A percentile compares a stretch with the other conserved stretches of the same genome.
Conservation (phyloP, 495 filamentous ascomycete genomes). For the Penicillium parvum region DNA sequence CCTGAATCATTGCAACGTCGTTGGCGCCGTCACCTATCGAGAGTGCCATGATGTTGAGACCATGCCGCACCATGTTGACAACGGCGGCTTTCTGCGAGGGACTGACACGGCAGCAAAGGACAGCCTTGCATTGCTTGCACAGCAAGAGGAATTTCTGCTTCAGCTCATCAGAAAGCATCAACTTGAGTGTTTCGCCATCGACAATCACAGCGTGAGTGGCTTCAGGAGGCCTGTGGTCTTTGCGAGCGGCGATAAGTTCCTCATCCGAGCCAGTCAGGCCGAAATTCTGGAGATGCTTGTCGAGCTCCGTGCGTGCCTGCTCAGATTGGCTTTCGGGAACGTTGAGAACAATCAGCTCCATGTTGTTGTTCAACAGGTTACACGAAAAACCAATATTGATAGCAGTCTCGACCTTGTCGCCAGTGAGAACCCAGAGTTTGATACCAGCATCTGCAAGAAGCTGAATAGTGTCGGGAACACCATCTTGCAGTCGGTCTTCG, state of each 20-base stretch:
- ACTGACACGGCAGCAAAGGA: slow-evolving; percentile 96
- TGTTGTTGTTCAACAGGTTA: slow-evolving; percentile 93
- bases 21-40: slow-evolving; percentile 97
- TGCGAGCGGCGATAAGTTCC: slow-evolving; percentile 72
- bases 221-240: slow-evolving; percentile 76
- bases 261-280: slow-evolving; percentile 80
- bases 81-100: slow-evolving; percentile 98
- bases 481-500: slow-evolving; percentile 95
- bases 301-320: slow-evolving; percentile 62
- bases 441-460: slow-evolving; percentile 91
- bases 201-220: slow-evolving; percentile 96
- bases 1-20: slow-evolving; percentile 99
- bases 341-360: slow-evolving; percentile 94
- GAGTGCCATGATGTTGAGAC: slow-evolving; percentile 94
- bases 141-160: slow-evolving; percentile 90
- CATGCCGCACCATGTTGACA: slow-evolving; percentile 88
- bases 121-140: slow-evolving; percentile 96
- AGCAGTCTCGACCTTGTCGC: slow-evolving; percentile 98
- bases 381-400: slow-evolving; percentile 99
- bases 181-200: slow-evolving; percentile 88
- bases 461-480: slow-evolving; percentile 94
- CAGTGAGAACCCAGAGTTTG: slow-evolving; percentile 99
- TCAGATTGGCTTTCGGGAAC: slow-evolving; percentile 67
- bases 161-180: slow-evolving; percentile 76
- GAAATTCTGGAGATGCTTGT: slow-evolving; percentile 68